Conservation (phyloP, 2,329 filamentous ascomycete species). For the Ophiosphaerella herpotricha region DNA sequence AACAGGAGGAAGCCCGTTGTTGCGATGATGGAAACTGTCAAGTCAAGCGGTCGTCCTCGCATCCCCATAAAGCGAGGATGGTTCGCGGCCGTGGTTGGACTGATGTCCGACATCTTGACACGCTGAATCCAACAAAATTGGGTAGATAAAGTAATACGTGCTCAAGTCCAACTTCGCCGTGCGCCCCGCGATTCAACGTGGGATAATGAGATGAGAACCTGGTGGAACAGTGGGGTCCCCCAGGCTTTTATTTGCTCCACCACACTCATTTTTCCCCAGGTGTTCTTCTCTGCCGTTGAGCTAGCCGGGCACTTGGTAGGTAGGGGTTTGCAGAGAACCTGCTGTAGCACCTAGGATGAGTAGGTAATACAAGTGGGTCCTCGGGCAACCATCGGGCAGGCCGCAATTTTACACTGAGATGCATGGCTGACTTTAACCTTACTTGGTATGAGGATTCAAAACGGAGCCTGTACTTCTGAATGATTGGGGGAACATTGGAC, state of each 20-base stretch:
- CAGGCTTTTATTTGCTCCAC: not conserved
- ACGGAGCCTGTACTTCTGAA: not conserved
- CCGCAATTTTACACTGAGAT: not conserved
- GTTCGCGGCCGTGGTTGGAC: conserved; percentile 4
- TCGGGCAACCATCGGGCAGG: not conserved
- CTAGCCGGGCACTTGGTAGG: conserved; percentile 3
- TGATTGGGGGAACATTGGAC: too few relatives aligned
- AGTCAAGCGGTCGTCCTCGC: conserved; percentile 28
- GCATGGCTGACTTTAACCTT: not conserved
- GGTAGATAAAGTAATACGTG: not conserved
- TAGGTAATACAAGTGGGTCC: not conserved
- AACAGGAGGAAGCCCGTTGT: conserved; percentile 40
- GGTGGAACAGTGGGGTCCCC: not conserved
- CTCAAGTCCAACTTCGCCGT: not conserved
- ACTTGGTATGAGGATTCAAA: not conserved
- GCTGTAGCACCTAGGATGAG: not conserved
- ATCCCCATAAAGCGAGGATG: conserved; percentile 38
- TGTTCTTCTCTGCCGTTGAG: not conserved
- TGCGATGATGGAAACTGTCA: conserved; percentile 35
- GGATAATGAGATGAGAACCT: not conserved
- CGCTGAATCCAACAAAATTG: not conserved
- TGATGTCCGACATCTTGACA: conserved; percentile 15
- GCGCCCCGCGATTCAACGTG: not conserved
- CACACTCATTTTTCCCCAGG: too few relatives aligned
- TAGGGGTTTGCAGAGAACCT: conserved; percentile 1